Conservation (phyloP, 495 filamentous ascomycete genomes). For the Hypoxylon intermedium region DNA sequence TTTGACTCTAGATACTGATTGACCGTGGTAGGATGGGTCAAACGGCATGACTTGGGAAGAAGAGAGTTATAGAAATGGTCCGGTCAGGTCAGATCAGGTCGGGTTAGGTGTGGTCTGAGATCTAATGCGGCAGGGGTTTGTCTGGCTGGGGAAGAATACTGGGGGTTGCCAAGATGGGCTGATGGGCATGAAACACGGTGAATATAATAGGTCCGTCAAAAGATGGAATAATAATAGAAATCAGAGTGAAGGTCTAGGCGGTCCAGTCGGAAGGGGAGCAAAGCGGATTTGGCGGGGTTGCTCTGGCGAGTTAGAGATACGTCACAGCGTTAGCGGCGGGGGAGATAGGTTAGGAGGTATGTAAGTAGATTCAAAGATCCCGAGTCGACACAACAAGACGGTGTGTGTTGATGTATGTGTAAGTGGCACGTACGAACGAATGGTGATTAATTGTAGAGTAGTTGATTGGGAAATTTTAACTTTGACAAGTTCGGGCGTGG, state of each 20-base stretch:
- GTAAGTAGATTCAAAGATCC: not conserved
- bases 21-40: slow-evolving; percentile 37
- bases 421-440: too few species aligned
- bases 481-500: not conserved
- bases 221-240: slow-evolving; percentile 3
- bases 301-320: slow-evolving; percentile 9
- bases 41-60: slow-evolving; percentile 38
- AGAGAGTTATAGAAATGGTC: too few species aligned
- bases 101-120: too few species aligned
- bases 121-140: slow-evolving; percentile 5
- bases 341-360: not conserved
- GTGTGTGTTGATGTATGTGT: too few species aligned
- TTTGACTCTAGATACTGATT: slow-evolving; percentile 41
- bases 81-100: too few species aligned
- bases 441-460: too few species aligned
- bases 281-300: slow-evolving; percentile 22
- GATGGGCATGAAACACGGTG: slow-evolving; percentile 29
- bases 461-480: too few species aligned
- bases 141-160: slow-evolving; percentile 2
- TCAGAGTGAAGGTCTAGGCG: slow-evolving; percentile 20
- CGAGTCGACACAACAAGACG: too few species aligned
- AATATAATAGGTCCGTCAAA: slow-evolving; percentile 35
- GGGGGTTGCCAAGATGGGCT: slow-evolving; percentile 27
- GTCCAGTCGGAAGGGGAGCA: slow-evolving; percentile 20
- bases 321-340: slow-evolving; percentile 11